A percentile compares a stretch with the other conserved stretches of the same genome.
phyloP scores from a whole-genome alignment of 176 grass and related monocot genomes.

The Chloris gayana region DNA sequence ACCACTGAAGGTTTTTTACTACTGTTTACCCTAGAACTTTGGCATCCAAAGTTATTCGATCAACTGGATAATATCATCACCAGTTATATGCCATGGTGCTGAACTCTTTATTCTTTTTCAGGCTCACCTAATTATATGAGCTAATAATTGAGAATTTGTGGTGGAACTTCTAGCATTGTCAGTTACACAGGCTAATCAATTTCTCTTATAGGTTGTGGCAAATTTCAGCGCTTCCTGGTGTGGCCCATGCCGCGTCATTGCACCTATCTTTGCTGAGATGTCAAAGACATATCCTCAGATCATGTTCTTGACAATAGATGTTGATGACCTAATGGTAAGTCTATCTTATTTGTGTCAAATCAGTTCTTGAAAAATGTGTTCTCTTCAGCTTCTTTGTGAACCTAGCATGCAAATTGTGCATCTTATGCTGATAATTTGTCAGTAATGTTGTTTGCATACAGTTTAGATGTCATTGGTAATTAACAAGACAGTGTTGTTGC shows the following conservation, averaged over 20 bases:
- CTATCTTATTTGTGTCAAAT: not conserved
- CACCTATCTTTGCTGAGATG: conserved; percentile 68
- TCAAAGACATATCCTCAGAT: conserved; percentile 80
- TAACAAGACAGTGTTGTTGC: not conserved
- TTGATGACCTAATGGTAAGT: conserved; percentile 78
- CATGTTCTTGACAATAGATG: conserved; percentile 79
- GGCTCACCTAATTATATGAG: not conserved
- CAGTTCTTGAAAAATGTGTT: not conserved
- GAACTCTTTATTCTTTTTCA: conserved; percentile 7
- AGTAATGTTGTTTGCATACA: not conserved
- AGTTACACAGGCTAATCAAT: not conserved
- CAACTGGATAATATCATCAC: not conserved
- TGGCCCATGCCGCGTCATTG: conserved; percentile 74
- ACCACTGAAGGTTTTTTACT: not conserved
- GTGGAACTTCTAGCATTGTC: not conserved
- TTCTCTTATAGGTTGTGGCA: conserved; percentile 64
- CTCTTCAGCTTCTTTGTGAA: not conserved
- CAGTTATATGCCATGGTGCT: not conserved
- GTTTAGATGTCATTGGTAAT: not conserved
- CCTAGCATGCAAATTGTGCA: not conserved
- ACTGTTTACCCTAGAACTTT: not conserved
- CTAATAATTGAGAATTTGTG: not conserved
- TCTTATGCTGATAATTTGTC: not conserved
- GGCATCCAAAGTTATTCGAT: not conserved
- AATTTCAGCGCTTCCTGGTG: conserved; percentile 91